These are phyloP conservation scores for Dactylorhiza incarnata DNA, from an alignment of 106 monocot genomes.

Conservation along the genomic window DNA sequence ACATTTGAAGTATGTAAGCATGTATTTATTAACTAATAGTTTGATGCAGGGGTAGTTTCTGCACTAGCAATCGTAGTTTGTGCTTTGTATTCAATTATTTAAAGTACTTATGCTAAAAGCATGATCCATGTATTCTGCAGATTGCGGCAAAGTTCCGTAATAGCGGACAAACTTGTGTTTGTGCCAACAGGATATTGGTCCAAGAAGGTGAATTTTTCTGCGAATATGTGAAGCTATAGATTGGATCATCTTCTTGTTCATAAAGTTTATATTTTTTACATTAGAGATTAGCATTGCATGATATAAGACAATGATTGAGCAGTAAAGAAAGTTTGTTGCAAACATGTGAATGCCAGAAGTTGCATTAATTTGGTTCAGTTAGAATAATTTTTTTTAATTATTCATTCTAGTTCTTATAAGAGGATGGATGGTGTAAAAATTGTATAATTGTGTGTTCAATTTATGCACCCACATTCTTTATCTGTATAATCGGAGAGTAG, in stretches of 20 bases:
- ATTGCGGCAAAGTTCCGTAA: constrained; percentile 92
- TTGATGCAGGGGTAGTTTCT: not conserved
- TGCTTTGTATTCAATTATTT: not conserved
- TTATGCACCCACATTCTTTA: no score
- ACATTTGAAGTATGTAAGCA: not conserved
- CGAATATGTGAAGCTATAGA: not conserved
- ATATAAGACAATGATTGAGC: not conserved
- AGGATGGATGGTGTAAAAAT: no score
- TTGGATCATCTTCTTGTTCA: not conserved
- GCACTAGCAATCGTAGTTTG: not conserved
- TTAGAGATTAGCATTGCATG: not conserved
- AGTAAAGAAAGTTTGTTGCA: no score
- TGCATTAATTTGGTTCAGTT: no score
- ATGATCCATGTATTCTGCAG: constrained; percentile 29
- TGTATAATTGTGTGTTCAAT: no score
- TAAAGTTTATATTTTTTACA: not conserved
- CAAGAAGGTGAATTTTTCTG: constrained; percentile 67
- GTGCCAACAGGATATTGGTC: constrained; percentile 93
- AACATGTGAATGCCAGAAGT: no score
- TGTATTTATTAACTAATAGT: not conserved
- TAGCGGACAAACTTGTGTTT: constrained; percentile 96
- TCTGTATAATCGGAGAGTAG: no score
- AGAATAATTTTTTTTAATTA: no score
- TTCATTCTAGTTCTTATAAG: no score
- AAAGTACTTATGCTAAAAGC: not conserved